A percentile compares a stretch with the other conserved stretches of the same genome.
Conservation (phyloP, 2,329 filamentous ascomycete genomes). For the Aureobasidium mangrovei region DNA sequence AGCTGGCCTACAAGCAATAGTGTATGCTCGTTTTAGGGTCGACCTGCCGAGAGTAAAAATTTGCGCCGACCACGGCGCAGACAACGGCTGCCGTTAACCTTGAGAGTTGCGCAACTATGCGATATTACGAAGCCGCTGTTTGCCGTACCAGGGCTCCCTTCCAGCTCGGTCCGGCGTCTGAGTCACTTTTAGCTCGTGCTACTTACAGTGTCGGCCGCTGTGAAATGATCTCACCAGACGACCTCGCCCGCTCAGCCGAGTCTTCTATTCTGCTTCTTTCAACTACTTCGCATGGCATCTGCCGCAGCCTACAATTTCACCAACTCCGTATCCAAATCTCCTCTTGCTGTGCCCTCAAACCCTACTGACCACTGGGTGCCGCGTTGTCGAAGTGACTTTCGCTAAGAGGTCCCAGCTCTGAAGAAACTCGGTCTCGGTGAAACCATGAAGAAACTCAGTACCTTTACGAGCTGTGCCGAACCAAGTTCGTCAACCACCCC, state of each 20-base stretch:
- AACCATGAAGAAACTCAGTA: too few species aligned
- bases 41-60: slow-evolving; percentile 1
- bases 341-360: too few species aligned
- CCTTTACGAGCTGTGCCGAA: too few species aligned
- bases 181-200: not conserved
- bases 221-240: not conserved
- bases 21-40: slow-evolving; percentile 1
- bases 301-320: too few species aligned
- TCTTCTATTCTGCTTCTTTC: not conserved
- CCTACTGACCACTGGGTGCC: too few species aligned
- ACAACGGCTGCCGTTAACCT: slow-evolving; percentile 11
- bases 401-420: too few species aligned
- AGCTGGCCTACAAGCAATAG: not conserved
- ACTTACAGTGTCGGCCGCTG: not conserved
- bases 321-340: too few species aligned
- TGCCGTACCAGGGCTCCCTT: not conserved
- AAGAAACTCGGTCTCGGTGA: too few species aligned
- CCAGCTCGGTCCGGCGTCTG: not conserved
- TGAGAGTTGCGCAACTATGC: not conserved
- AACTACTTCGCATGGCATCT: too few species aligned
- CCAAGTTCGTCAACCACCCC: too few species aligned
- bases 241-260: not conserved
- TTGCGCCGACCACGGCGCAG: not conserved
- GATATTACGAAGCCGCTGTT: not conserved
- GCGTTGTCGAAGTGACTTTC: too few species aligned